Evolutionary conservation across 1,284 basidiomycete species (phyloP).

Genomic region (Cystobasidiaceae sp.): DNA sequence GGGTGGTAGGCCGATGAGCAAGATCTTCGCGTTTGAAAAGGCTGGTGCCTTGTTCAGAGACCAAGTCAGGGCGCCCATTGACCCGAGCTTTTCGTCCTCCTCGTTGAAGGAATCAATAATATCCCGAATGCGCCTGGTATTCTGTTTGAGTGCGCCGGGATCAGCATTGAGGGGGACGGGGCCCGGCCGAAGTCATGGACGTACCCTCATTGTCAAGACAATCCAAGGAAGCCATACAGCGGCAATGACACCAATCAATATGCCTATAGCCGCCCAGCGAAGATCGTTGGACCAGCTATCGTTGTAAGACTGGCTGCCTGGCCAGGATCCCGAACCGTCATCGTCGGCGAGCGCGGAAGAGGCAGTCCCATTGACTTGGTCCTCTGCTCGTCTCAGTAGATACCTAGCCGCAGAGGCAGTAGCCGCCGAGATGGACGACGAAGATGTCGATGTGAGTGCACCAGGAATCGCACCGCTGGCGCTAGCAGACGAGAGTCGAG

Average conservation of each 20-base stretch:
- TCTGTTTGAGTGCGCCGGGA: neutral
- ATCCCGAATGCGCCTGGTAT: slow-evolving; percentile 1
- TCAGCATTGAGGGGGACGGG: neutral
- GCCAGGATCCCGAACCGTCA: too few species aligned
- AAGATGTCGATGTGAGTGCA: too few species aligned
- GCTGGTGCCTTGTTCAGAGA: slow-evolving; percentile 27
- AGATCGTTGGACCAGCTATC: slow-evolving; percentile 1
- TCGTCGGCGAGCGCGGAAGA: neutral
- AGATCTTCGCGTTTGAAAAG: slow-evolving; percentile 24
- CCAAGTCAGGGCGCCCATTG: slow-evolving; percentile 12
- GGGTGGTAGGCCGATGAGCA: slow-evolving; percentile 21
- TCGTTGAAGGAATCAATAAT: slow-evolving; percentile 14
- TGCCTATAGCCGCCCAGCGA: slow-evolving; percentile 26
- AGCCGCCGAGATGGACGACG: too few species aligned
- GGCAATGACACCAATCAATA: slow-evolving; percentile 16
- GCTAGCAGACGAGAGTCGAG: too few species aligned
- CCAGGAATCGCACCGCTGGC: too few species aligned
- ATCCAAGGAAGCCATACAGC: slow-evolving; percentile 27
- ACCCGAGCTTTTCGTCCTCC: slow-evolving; percentile 10
- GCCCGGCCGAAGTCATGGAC: neutral
- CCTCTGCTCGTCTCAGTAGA: too few species aligned
- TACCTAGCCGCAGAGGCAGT: too few species aligned
- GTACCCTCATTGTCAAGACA: slow-evolving; percentile 6
- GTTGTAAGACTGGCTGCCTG: neutral
- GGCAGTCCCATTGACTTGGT: too few species aligned